Base-by-base conservation (phyloP, 176 grass and related monocot species). In the Triticum urartu region DNA sequence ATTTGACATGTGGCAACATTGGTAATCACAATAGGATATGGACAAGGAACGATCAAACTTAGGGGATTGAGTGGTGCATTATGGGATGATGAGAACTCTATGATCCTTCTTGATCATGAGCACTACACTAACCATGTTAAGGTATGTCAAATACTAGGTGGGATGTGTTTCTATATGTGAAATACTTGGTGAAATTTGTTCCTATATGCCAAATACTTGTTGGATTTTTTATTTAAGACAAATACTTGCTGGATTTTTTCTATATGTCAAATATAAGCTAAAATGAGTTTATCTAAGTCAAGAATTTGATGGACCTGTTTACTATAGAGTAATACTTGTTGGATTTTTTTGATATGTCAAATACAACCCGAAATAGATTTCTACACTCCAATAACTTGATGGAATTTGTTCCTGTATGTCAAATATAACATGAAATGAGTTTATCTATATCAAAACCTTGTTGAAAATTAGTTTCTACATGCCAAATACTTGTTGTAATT, bases 11-110 rank as follows among this genome's bases (percentile, higher is more conserved):
- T 6, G 22, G 20, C 1, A 22, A 80, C 8, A 64, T 80, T 12
- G 30, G 39, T 5, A 80, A 80, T 12, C 61, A 65, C 8, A 45
- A 47, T 22, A 65, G 14, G 22, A 80, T 22, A 11, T 43, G 38
- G 39, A 17, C 10, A 15, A 12, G 60, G n/a, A 20, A 65, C 43
- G 14, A 18, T 66, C 0, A 47, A 11, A 17, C 78, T 80, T 28
- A 80, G 22, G 14, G 10, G 30, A 7, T 1, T 66, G 0, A 80
- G 61, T 66, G 36, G 60, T 66, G 5, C 58, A 21, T 12, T 20
- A 42, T 79, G 77, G 35, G 35, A 64, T 64, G 77, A 79, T 40
- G n/a, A 40, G 4, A 79, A 63, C 7, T 77, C 56, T 24, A 77
- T 77, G 26, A 77, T 77, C 1, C 9, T 47, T 33, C 45, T 77